Conservation (phyloP, 352 stramenopile species). For the Lagenidium giganteum region DNA sequence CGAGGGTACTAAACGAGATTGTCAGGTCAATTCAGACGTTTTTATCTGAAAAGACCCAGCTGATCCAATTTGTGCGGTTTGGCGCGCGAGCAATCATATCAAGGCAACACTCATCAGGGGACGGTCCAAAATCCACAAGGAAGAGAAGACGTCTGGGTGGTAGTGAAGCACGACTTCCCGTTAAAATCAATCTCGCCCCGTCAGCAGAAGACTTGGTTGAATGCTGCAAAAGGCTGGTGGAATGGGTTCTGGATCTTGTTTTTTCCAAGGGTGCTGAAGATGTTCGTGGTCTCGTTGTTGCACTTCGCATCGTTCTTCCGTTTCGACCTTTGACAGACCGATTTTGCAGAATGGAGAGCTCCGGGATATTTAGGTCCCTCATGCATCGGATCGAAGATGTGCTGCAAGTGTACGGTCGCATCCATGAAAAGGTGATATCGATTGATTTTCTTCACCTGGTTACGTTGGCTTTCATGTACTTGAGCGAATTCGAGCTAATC, state of each 20-base stretch:
- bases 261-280: slow-evolving; percentile 1
- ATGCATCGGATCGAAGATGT: slow-evolving; percentile 1
- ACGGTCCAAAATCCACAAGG: too few species aligned
- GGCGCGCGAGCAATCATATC: neutral
- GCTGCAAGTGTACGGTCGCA: neutral
- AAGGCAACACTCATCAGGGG: too few species aligned
- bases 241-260: slow-evolving; percentile 1
- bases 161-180: too few species aligned
- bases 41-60: neutral
- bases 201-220: too few species aligned
- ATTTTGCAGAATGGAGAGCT: neutral
- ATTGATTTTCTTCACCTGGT: neutral
- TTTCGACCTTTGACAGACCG: slow-evolving; percentile 1
- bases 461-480: neutral
- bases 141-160: too few species aligned
- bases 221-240: neutral
- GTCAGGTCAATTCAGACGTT: neutral
- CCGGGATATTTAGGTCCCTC: neutral
- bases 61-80: neutral
- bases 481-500: neutral
- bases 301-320: slow-evolving; percentile 1
- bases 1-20: neutral
- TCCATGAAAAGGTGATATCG: neutral
- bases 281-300: neutral
- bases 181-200: too few species aligned